Base-by-base conservation (phyloP, 2,329 filamentous ascomycete species). In the Aspergillus pseudotamarii region DNA sequence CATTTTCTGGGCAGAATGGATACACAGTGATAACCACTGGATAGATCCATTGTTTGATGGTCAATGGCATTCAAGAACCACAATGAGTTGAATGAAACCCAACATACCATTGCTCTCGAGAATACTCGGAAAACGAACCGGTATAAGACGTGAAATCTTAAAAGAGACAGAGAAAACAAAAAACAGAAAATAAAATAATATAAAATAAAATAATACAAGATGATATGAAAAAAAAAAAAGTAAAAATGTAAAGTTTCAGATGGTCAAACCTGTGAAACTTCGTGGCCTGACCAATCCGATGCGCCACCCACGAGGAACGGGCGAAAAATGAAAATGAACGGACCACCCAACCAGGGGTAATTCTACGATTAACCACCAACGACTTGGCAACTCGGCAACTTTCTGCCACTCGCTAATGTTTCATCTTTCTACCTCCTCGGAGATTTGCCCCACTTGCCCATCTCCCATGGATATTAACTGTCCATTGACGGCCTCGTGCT, bases 351-450 rank as follows among this genome's bases (percentile, higher is more conserved):
- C 56, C 63, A 63, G 60, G 59, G 65, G 58, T 51, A 36, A 43
- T n/a, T 21, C 34, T 41, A 46, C 45, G 66, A 66, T 66, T 58
- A 67, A 64, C 60, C 64, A 57, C 63, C 66, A 68, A 66, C 48
- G 65, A 68, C 66, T 67, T 68, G 63, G 66, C 64, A 62, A 66
- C 55, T 60, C 57, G 60, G 60, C 57, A 62, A 38, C 51, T n/a
- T 23, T 55, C 50, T 54, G 34, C 53, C 63, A 59, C 61, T 41
- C 59, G 55, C 65, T 67, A 66, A 59, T 54, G 68, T 70, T 70
- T 70, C 68, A 70, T 54, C 57, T 62, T 62, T 38, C 30, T 34
- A 21, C 43, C 16, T 56, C 48, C 48, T 63, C 61, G 61, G 64
- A 65, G 55, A 65, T 65, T 65, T 58, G 59, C 21, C 43, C 41